Evolutionary conservation across 768 basidiomycete species (phyloP), one percentile per base, ranked within the genome.

Genomic region (Boletus reticuloceps): DNA sequence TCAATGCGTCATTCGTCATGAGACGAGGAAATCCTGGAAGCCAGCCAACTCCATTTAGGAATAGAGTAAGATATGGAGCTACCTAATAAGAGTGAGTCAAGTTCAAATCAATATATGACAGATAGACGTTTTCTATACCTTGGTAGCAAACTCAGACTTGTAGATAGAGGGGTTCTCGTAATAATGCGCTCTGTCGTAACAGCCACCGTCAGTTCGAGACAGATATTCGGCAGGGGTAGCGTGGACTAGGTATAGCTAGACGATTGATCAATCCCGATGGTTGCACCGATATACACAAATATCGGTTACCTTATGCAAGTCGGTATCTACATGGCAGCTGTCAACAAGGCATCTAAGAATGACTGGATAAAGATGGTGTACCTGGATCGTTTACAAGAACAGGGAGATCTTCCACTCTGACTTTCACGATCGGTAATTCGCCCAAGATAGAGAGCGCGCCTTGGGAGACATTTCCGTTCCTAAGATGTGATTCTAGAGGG

Each of bases 11-110:
- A 19, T 80, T 89, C 1, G 82, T 82, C 81, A 96, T 86, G 4
- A 95, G 72, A 6, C 90, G 81, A 20, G 94, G 94, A 72, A 82
- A 95, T 0, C 77, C 79, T 0, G 82, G 79, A 6, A 84, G 75
- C 94, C 94, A 96, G 31, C 92, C 93, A 0, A 86, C 81, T 14
- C 92, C 94, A 63, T 97, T 93, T 48, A 96, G 75, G 56, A 96
- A 80, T 8, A 95, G 79, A 0, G 90, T 91, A 5, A 93, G 76
- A 69, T 91, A 92, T 0, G 91, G 94, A 1, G 91, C 91, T 32
- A 95, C 77, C 89, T 94, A 55, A 11, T 9, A n/a, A 11, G 5
- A 36, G 13, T 17, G 29, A 49, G 10, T n/a, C 34, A 2, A 43
- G 31, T 32, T 46, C 34, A 19, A 39, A 50, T 51, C 32, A 9